These are phyloP conservation scores for Trichosporon sp. DNA, from an alignment of 1,284 basidiomycete genomes.

Conservation along the genomic window DNA sequence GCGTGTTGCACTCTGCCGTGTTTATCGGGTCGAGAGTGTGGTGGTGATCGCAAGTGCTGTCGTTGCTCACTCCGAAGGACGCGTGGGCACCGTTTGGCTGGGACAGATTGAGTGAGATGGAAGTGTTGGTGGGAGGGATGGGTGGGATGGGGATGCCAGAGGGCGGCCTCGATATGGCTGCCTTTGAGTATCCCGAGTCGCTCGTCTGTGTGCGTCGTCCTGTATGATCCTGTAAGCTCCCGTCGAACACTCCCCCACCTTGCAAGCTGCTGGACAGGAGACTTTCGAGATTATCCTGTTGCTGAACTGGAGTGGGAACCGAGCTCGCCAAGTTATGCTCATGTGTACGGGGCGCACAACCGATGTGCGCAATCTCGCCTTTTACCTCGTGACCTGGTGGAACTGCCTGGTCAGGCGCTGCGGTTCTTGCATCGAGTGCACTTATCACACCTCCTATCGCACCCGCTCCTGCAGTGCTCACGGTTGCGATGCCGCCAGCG, in stretches of 20 bases:
- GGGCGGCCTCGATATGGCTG: not conserved
- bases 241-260: not conserved
- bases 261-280: not conserved
- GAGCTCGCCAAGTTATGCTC: slow-evolving; percentile 5
- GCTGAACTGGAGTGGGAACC: not conserved
- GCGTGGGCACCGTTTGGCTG: not conserved
- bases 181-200: slow-evolving; percentile 13
- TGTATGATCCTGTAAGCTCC: not conserved
- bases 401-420: not conserved
- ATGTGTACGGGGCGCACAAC: slow-evolving; percentile 5
- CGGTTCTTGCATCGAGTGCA: not conserved
- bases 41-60: not conserved
- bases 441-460: not conserved
- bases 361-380: slow-evolving; percentile 4
- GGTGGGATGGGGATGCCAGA: not conserved
- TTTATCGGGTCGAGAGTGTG: not conserved
- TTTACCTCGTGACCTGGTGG: not conserved
- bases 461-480: not conserved
- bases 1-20: slow-evolving; percentile 11
- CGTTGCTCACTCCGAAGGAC: not conserved
- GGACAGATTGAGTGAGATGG: slow-evolving; percentile 5
- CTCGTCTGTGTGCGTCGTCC: slow-evolving; percentile 9
- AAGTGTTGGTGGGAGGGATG: slow-evolving; percentile 1
- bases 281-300: not conserved
- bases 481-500: not conserved